Evolutionary conservation across 2,329 filamentous ascomycete genomes (phyloP).

Genomic region (Pestalotiopsis sp.): DNA sequence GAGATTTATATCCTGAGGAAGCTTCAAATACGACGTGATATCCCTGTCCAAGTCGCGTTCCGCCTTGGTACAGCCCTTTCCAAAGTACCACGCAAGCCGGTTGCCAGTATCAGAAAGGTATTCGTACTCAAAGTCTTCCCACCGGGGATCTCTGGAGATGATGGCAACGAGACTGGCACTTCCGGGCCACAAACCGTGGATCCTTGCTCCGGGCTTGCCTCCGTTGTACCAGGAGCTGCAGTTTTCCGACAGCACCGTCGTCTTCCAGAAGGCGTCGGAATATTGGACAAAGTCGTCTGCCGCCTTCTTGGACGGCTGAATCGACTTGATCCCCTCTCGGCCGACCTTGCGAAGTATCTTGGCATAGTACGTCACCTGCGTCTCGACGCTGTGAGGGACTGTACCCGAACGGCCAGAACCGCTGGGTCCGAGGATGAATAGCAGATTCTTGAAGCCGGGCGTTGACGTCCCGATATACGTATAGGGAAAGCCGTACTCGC

Average conservation of each 20-base stretch:
- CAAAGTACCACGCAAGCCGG: slow-evolving; percentile 65
- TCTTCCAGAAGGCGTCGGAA: slow-evolving; percentile 56
- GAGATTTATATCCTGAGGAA: slow-evolving; percentile 60
- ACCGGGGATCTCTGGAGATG: slow-evolving; percentile 55
- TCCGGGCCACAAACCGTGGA: slow-evolving; percentile 72
- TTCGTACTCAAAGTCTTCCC: slow-evolving; percentile 59
- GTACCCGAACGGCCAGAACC: slow-evolving; percentile 64
- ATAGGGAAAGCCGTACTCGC: slow-evolving; percentile 64
- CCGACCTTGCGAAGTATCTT: slow-evolving; percentile 69
- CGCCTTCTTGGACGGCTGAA: slow-evolving; percentile 59
- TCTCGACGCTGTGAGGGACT: slow-evolving; percentile 68
- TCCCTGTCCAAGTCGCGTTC: slow-evolving; percentile 60
- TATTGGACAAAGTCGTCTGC: slow-evolving; percentile 67
- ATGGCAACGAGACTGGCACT: slow-evolving; percentile 65
- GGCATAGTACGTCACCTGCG: slow-evolving; percentile 65
- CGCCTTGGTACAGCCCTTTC: slow-evolving; percentile 66
- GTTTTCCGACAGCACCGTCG: slow-evolving; percentile 59
- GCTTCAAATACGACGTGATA: slow-evolving; percentile 64
- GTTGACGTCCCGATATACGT: slow-evolving; percentile 67
- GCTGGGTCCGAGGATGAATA: slow-evolving; percentile 66
- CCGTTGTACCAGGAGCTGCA: slow-evolving; percentile 77
- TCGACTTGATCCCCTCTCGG: slow-evolving; percentile 66
- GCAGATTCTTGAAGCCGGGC: slow-evolving; percentile 68
- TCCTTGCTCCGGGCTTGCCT: slow-evolving; percentile 60
- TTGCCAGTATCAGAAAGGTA: slow-evolving; percentile 47